Conservation (phyloP, 306 rosid species). For the Begonia loranthoides region DNA sequence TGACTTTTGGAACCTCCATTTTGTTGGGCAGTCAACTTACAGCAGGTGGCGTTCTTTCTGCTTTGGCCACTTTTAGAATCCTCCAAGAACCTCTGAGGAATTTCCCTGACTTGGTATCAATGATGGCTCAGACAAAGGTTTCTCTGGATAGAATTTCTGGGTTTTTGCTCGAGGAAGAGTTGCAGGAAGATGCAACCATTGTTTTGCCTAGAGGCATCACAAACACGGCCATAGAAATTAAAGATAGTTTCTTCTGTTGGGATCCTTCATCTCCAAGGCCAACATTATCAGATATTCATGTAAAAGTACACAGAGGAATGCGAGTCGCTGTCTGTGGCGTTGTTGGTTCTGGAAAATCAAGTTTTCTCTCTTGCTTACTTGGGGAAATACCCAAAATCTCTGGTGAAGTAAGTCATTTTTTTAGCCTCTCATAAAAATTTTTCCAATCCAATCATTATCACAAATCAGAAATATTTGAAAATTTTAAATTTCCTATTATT, state of each 20-base stretch:
- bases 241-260: conserved; percentile 69
- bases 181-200: conserved; percentile 83
- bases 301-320: conserved; percentile 77
- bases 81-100: conserved; percentile 99
- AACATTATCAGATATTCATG: conserved; percentile 62
- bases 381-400: conserved; percentile 86
- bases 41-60: conserved; percentile 95
- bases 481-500: background rate
- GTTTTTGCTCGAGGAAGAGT: conserved; percentile 87
- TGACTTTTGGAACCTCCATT: conserved; percentile 80
- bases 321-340: conserved; percentile 94
- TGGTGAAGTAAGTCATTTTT: conserved; percentile 73
- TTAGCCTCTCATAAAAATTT: background rate
- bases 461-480: background rate
- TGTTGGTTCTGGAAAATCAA: conserved; percentile 96
- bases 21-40: conserved; percentile 75
- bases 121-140: conserved; percentile 99
- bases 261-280: conserved; percentile 61
- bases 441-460: too few relatives aligned
- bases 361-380: conserved; percentile 91
- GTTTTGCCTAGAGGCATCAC: conserved; percentile 59
- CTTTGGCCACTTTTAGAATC: conserved; percentile 96
- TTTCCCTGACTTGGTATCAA: conserved; percentile 94
- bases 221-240: conserved; percentile 65
- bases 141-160: conserved; percentile 89